Evolutionary conservation across 2,329 filamentous ascomycete species (phyloP), one percentile per base, ranked within the genome.

Genomic region (Botrytis deweyae): DNA sequence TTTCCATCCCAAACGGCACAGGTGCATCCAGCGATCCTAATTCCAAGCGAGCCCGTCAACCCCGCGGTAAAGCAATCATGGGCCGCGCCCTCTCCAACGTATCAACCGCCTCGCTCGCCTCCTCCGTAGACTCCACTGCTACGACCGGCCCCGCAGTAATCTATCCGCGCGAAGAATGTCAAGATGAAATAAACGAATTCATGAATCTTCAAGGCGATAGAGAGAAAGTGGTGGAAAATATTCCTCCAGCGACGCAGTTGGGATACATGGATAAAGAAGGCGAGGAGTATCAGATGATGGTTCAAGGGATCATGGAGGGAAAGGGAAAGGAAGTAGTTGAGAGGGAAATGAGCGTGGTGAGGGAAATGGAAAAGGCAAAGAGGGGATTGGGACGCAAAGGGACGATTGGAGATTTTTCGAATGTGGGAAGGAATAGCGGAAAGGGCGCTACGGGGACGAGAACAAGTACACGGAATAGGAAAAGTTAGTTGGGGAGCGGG

Each of bases 21-120:
- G n/a, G 36, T 16, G 38, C 52, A 14, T 22, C 66, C 36, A 42
- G 18, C n/a, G 49, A 68, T n/a, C 66, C 38, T 6, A 9, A 33
- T 40, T 83, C 85, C 58, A 72, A 69, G 16, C 75, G 79, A 29
- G 76, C 76, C 73, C 77, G 74, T 74, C 76, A 76, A 71, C 72
- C 70, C 44, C 76, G 75, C 62, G 75, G 75, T 59, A 70, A 73
- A 49, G 29, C 52, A 70, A 86, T 90, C 73, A 82, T 90, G 4
- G 89, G 89, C 8, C 86, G 89, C 18, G 89, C 87, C 4, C 81
- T 87, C 42, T 89, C 88, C 81, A 90, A 89, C 78, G 84, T 84
- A 4, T 90, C 88, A 3, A 85, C 85, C 1, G 83, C 83, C 8
- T 88, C 80, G 1, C 76, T 77, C 10, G 79, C 79, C 9, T 80